phyloP scores from a whole-genome alignment of 163 green algal genomes.

The Prototheca cutis region DNA sequence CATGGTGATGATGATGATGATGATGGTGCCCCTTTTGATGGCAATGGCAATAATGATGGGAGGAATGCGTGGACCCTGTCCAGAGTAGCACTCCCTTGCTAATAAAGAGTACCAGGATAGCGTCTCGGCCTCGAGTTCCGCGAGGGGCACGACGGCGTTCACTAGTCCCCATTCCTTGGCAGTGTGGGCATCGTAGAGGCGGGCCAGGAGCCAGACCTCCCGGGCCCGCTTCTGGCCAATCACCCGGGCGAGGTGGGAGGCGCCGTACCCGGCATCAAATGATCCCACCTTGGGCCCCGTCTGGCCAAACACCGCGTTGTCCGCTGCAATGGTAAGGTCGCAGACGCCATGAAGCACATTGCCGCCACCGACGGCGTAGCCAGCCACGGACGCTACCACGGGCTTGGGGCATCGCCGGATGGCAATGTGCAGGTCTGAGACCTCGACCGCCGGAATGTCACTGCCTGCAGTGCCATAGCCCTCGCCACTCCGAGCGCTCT shows the following conservation, averaged over 20 bases:
- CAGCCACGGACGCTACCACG: slow-evolving; percentile 86
- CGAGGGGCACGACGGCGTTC: slow-evolving; percentile 91
- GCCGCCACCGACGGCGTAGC: slow-evolving; percentile 92
- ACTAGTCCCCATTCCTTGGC: slow-evolving; percentile 88
- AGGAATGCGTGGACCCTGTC: too few relatives aligned
- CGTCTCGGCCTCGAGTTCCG: slow-evolving; percentile 79
- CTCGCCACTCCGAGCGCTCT: slow-evolving; percentile 72
- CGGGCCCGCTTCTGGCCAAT: slow-evolving; percentile 90
- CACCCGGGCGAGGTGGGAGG: slow-evolving; percentile 75
- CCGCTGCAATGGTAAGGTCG: slow-evolving; percentile 94
- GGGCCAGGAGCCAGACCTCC: slow-evolving; percentile 96
- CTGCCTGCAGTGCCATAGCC: slow-evolving; percentile 90
- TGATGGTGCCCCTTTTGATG: too few relatives aligned
- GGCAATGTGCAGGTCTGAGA: slow-evolving; percentile 91
- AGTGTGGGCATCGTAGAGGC: slow-evolving; percentile 76
- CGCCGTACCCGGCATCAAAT: slow-evolving; percentile 96
- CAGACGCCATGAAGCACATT: slow-evolving; percentile 99
- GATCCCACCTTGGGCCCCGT: slow-evolving; percentile 94
- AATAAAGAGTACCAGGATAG: slow-evolving; percentile 55
- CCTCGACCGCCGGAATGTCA: slow-evolving; percentile 81
- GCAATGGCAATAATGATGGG: too few relatives aligned
- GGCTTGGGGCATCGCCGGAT: slow-evolving; percentile 90
- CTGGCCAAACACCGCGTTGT: slow-evolving; percentile 98
- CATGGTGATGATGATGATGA: too few relatives aligned
- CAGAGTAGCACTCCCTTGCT: too few relatives aligned